Conservation (phyloP, 108 stramenopile species). For the Skeletonema grethae region DNA sequence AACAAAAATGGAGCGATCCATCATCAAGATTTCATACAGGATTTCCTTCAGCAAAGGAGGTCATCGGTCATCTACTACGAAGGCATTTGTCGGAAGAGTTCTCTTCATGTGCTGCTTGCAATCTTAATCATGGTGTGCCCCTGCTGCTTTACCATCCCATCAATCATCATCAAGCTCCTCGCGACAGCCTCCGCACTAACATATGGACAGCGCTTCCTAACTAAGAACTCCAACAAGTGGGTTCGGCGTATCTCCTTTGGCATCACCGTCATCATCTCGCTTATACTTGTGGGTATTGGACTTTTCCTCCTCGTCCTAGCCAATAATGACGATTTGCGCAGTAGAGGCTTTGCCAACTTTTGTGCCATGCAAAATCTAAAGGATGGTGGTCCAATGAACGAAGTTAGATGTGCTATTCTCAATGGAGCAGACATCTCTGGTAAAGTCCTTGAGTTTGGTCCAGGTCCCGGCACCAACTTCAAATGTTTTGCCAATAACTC, state of each 20-base stretch:
- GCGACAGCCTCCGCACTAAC: constrained; percentile 27
- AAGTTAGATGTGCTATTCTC: constrained; percentile 31
- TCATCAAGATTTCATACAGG: no score
- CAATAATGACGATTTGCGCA: constrained; percentile 24
- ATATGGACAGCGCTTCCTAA: constrained; percentile 33
- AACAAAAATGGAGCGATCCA: no score
- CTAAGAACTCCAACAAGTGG: constrained; percentile 30
- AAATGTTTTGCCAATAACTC: constrained; percentile 46
- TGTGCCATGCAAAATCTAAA: constrained; percentile 29
- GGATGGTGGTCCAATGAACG: constrained; percentile 21
- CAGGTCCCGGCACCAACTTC: constrained; percentile 63
- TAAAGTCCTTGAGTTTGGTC: constrained; percentile 54
- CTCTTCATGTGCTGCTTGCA: not conserved
- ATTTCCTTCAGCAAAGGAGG: no score
- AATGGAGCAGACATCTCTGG: constrained; percentile 20
- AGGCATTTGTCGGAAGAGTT: no score
- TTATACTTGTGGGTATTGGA: constrained; percentile 16
- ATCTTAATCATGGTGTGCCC: constrained; percentile 14
- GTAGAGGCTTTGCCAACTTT: constrained; percentile 27
- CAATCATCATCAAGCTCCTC: constrained; percentile 33
- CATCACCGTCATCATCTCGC: constrained; percentile 21
- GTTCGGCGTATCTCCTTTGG: constrained; percentile 24
- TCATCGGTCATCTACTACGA: no score
- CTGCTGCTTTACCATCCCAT: constrained; percentile 32
- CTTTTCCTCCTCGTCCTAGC: constrained; percentile 24